A percentile compares a stretch with the other conserved stretches of the same genome.
These are phyloP conservation scores for Aspergillus pseudotamarii DNA, from an alignment of 2,329 filamentous ascomycete genomes.

Conservation along the genomic window DNA sequence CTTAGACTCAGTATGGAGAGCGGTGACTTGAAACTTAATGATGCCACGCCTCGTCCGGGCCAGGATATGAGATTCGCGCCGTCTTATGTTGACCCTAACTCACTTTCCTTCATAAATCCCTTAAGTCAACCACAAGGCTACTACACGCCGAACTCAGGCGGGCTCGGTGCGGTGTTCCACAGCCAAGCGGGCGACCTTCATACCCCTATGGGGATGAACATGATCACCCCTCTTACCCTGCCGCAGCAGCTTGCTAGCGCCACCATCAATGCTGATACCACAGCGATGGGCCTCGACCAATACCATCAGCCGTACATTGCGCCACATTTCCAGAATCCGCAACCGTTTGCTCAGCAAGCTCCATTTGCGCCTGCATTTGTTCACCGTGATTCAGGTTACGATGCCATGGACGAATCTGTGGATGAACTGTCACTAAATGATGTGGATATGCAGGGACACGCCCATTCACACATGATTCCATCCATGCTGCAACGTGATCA, in stretches of 20 bases:
- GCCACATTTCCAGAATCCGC: constrained; percentile 67
- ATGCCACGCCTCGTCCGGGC: constrained; percentile 78
- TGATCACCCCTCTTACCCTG: constrained; percentile 81
- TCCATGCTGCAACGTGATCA: constrained; percentile 33
- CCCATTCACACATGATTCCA: constrained; percentile 50
- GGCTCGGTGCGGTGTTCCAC: constrained; percentile 76
- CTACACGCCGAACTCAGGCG: constrained; percentile 85
- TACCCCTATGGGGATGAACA: constrained; percentile 74
- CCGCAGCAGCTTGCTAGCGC: constrained; percentile 67
- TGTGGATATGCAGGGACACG: constrained; percentile 54
- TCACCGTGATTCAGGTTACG: constrained; percentile 78
- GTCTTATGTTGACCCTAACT: constrained; percentile 82
- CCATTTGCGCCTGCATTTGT: constrained; percentile 80
- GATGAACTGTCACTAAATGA: constrained; percentile 69
- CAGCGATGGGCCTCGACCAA: constrained; percentile 67
- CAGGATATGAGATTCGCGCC: constrained; percentile 90
- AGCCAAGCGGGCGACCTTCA: constrained; percentile 83
- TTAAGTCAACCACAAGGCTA: constrained; percentile 79
- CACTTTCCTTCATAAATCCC: constrained; percentile 77
- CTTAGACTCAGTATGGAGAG: constrained; percentile 49
- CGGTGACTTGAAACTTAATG: constrained; percentile 69
- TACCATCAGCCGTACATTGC: constrained; percentile 63
- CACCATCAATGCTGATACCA: constrained; percentile 56
- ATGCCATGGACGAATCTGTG: constrained; percentile 69
- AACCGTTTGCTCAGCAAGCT: constrained; percentile 67